A percentile compares a stretch with the other conserved stretches of the same genome.
phyloP scores from a whole-genome alignment of 192 early-diverging fungal species.

The Gigaspora rosea region DNA sequence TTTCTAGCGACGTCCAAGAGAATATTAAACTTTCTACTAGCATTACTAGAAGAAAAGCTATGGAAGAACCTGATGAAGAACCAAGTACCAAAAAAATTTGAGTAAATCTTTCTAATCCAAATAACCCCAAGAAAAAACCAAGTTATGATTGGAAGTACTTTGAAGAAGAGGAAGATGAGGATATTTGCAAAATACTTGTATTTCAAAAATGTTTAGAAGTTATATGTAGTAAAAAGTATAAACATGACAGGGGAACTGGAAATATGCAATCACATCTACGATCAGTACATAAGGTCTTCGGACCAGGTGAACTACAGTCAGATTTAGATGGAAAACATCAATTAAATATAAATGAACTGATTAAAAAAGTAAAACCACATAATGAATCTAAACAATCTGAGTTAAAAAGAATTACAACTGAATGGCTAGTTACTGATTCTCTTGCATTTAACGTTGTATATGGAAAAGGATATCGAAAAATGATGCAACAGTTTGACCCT shows the following conservation, averaged over 20 bases:
- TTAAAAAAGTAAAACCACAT: slow-evolving; percentile 1
- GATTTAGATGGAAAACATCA: not conserved
- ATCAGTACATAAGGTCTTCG: not conserved
- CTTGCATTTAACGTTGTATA: slow-evolving; percentile 1
- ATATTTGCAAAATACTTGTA: not conserved
- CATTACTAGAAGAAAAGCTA: too few relatives aligned
- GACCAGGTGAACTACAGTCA: not conserved
- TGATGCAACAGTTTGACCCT: not conserved
- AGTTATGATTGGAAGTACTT: slow-evolving; percentile 3
- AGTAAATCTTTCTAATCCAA: slow-evolving; percentile 6
- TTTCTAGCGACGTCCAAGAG: too few relatives aligned
- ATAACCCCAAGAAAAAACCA: not conserved
- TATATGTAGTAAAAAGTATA: slow-evolving; percentile 1
- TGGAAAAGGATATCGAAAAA: not conserved
- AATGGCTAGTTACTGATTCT: not conserved
- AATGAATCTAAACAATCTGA: not conserved
- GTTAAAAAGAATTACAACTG: not conserved
- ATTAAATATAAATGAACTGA: not conserved
- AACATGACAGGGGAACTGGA: slow-evolving; percentile 4
- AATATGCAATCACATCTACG: not conserved
- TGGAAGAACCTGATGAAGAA: too few relatives aligned
- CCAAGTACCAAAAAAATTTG: not conserved
- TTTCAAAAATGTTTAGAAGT: not conserved
- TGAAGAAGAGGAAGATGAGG: not conserved
- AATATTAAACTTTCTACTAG: too few relatives aligned